A percentile compares a stretch with the other conserved stretches of the same genome.
phyloP scores from a whole-genome alignment of 306 rosid species.

The Medicago arabica region DNA sequence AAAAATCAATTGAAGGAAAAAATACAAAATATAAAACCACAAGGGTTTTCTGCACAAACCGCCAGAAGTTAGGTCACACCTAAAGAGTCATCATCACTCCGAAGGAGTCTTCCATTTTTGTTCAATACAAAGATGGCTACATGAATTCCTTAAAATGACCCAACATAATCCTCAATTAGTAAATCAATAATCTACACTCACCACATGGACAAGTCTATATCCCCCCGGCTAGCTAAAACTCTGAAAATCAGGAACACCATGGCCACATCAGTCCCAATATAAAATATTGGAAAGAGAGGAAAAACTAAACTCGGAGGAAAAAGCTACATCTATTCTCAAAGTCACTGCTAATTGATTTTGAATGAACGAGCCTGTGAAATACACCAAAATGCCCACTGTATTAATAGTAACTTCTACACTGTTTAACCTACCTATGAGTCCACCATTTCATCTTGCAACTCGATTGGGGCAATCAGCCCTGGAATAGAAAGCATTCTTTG shows the following conservation, averaged over 20 bases:
- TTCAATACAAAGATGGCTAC: conserved; percentile 41
- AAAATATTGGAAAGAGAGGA: conserved; percentile 52
- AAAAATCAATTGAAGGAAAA: conserved; percentile 34
- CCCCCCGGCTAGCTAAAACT: conserved; percentile 51
- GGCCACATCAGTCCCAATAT: conserved; percentile 56
- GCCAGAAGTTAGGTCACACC: conserved; percentile 67
- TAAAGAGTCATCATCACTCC: conserved; percentile 56
- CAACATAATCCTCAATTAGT: conserved; percentile 70
- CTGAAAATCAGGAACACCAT: conserved; percentile 54
- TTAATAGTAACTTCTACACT: conserved; percentile 43
- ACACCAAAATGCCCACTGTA: conserved; percentile 49
- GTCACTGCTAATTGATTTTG: conserved; percentile 47
- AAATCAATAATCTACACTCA: conserved; percentile 81
- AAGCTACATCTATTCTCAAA: conserved; percentile 51
- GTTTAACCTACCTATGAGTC: conserved; percentile 67
- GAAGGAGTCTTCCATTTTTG: conserved; percentile 57
- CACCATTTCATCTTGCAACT: conserved; percentile 96
- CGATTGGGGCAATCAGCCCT: conserved; percentile 96
- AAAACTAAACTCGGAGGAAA: conserved; percentile 56
- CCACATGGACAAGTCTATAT: conserved; percentile 57
- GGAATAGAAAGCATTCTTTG: conserved; percentile 98
- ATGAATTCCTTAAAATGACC: conserved; percentile 60
- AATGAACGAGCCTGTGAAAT: conserved; percentile 51
- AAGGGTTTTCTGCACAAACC: conserved; percentile 80
- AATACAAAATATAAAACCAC: conserved; percentile 54